These are phyloP conservation scores for Arachis monticola DNA, from an alignment of 331 rosid genomes.

Conservation along the genomic window DNA sequence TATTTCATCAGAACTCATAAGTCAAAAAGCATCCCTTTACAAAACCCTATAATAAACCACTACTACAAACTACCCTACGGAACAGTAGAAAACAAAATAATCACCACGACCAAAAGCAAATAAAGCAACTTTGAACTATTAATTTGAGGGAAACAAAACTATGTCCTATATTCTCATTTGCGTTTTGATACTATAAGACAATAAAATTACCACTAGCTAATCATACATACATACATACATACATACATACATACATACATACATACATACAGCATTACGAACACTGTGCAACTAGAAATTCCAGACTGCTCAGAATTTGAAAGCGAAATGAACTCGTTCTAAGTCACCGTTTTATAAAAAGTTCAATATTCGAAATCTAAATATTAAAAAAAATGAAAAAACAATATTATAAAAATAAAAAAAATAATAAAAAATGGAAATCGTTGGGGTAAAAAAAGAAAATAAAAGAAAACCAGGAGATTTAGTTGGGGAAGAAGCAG, in stretches of 20 bases:
- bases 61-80: constrained; percentile 8
- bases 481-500: neutral
- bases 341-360: neutral
- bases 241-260: neutral
- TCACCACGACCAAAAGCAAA: neutral
- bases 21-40: neutral
- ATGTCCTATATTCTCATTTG: neutral
- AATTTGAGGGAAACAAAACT: neutral
- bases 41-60: constrained; percentile 13
- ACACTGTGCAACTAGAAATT: neutral
- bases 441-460: too few relatives aligned
- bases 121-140: constrained; percentile 1
- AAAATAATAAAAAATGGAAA: neutral
- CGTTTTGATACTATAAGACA: constrained; percentile 2
- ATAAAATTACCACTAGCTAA: neutral
- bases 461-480: neutral
- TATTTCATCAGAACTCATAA: neutral
- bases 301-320: neutral
- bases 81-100: neutral
- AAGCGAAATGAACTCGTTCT: constrained; percentile 14
- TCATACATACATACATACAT: too few relatives aligned
- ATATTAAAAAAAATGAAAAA: neutral
- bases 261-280: neutral
- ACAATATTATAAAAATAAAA: too few relatives aligned
- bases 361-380: constrained; percentile 13